phyloP scores from a whole-genome alignment of 805 yeast genomes.

The Kurtzmaniella fragi region DNA sequence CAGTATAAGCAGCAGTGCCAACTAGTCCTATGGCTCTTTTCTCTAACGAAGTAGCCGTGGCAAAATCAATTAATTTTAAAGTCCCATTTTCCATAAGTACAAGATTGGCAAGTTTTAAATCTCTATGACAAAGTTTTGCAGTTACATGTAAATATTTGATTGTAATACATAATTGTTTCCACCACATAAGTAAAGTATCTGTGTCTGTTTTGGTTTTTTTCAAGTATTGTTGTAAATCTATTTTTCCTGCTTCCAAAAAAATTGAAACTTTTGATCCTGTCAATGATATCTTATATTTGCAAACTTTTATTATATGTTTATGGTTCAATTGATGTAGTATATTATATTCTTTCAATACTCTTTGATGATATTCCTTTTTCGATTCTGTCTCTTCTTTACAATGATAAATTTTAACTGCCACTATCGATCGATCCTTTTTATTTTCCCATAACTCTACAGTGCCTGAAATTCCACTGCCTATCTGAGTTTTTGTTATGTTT shows the following conservation, averaged over 20 bases:
- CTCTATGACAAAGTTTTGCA: slow-evolving; percentile 41
- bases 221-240: slow-evolving; percentile 12
- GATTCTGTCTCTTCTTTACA: slow-evolving; percentile 35
- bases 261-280: slow-evolving; percentile 17
- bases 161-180: slow-evolving; percentile 39
- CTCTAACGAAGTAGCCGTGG: slow-evolving; percentile 17
- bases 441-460: slow-evolving; percentile 10
- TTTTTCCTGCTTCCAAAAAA: slow-evolving; percentile 30
- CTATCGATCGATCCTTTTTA: slow-evolving; percentile 6
- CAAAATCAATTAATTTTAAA: slow-evolving; percentile 44
- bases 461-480: slow-evolving; percentile 14
- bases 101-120: slow-evolving; percentile 45
- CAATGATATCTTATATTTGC: slow-evolving; percentile 22
- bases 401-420: slow-evolving; percentile 45
- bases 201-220: slow-evolving; percentile 1
- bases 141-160: slow-evolving; percentile 32
- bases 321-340: slow-evolving; percentile 24
- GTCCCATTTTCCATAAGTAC: slow-evolving; percentile 19
- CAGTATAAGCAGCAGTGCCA: slow-evolving; percentile 41
- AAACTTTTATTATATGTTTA: slow-evolving; percentile 28
- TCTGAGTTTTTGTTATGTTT: background rate
- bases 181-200: slow-evolving; percentile 22
- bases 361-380: slow-evolving; percentile 28
- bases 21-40: slow-evolving; percentile 37
- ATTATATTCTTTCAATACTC: slow-evolving; percentile 35